These are phyloP conservation scores for Phialocephala subalpina DNA, from an alignment of 2,329 filamentous ascomycete genomes.

Conservation along the genomic window DNA sequence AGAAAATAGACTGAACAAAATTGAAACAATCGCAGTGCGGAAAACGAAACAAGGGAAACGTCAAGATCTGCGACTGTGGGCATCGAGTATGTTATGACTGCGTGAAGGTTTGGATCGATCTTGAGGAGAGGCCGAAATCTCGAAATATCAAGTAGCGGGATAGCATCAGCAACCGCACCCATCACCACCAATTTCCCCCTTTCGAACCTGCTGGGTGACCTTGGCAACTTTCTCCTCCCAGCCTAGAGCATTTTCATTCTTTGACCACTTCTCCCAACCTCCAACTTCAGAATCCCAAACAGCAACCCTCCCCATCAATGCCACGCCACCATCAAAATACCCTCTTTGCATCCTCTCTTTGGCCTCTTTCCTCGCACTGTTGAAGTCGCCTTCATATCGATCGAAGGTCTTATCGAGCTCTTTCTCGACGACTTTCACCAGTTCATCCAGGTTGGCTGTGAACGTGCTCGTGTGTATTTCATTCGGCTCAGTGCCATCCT, in stretches of 20 bases:
- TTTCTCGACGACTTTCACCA: conserved; percentile 22
- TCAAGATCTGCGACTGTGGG: background rate
- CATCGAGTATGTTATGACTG: background rate
- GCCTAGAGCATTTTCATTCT: background rate
- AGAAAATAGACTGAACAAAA: background rate
- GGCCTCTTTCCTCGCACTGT: conserved; percentile 28
- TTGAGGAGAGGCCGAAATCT: background rate
- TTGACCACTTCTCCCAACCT: conserved; percentile 23
- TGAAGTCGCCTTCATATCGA: conserved; percentile 28
- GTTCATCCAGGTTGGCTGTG: conserved; percentile 16
- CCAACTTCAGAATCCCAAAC: conserved; percentile 28
- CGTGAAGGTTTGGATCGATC: background rate
- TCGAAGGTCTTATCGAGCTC: conserved; percentile 23
- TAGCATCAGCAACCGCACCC: conserved; percentile 27
- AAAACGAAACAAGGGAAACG: background rate
- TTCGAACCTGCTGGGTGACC: conserved; percentile 19
- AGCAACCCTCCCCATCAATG: conserved; percentile 30
- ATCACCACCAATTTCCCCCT: conserved; percentile 24
- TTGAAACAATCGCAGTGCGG: background rate
- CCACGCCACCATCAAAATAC: conserved; percentile 30
- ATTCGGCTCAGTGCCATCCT: background rate
- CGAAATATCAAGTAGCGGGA: background rate
- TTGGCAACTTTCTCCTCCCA: conserved; percentile 17
- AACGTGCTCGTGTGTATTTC: conserved; percentile 19
- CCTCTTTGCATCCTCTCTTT: conserved; percentile 30